Conservation (phyloP, 2,329 filamentous ascomycete species). For the Botrytis squamosa region DNA sequence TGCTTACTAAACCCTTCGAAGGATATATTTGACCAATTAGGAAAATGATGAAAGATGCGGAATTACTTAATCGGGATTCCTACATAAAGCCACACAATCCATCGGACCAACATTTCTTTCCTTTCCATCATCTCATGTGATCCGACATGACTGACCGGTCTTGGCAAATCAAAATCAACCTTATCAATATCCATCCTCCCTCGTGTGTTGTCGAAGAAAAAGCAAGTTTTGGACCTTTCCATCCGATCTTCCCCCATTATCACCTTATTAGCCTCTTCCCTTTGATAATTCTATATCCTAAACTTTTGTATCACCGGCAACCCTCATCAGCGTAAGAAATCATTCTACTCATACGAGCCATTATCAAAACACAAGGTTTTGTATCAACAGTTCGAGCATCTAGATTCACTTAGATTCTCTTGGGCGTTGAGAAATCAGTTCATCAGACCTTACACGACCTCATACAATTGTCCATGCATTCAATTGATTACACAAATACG, state of each 20-base stretch:
- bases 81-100: neutral
- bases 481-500: neutral
- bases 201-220: neutral
- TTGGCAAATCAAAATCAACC: neutral
- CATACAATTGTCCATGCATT: neutral
- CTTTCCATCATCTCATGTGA: neutral
- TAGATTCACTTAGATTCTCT: neutral
- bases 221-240: neutral
- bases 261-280: neutral
- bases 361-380: neutral
- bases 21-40: neutral
- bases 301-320: neutral
- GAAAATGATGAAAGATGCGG: neutral
- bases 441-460: slow-evolving; percentile 6
- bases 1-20: neutral
- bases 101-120: neutral
- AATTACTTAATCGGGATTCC: neutral
- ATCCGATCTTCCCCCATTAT: neutral
- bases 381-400: neutral
- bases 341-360: neutral
- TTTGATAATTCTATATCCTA: neutral
- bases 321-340: neutral
- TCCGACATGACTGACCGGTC: neutral
- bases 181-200: neutral
- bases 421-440: neutral